phyloP scores from a whole-genome alignment of 2,329 filamentous ascomycete species.

The Aspergillus transmontanensis region DNA sequence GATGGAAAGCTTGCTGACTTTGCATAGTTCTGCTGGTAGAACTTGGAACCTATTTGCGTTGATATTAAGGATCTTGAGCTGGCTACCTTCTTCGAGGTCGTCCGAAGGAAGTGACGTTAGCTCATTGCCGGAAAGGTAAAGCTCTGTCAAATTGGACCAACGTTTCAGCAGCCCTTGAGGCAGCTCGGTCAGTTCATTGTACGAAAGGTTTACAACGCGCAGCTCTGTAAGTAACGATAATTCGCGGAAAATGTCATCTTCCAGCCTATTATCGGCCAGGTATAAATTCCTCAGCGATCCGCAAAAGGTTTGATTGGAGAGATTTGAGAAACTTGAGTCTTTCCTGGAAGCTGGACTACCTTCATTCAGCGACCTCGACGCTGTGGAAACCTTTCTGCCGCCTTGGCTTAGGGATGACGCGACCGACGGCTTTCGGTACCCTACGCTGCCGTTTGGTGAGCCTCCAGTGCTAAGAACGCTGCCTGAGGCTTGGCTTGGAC shows the following conservation, averaged over 20 bases:
- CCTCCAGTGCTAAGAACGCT: conserved; percentile 74
- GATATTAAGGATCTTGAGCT: conserved; percentile 87
- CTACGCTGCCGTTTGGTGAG: conserved; percentile 60
- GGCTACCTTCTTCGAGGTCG: conserved; percentile 86
- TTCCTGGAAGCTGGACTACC: conserved; percentile 68
- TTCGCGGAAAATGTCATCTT: conserved; percentile 94
- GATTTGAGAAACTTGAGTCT: conserved; percentile 82
- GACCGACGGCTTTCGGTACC: conserved; percentile 75
- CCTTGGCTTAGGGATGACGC: conserved; percentile 78
- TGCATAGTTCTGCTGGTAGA: conserved; percentile 89
- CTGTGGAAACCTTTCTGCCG: conserved; percentile 81
- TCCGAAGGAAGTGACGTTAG: conserved; percentile 88
- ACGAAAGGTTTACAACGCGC: conserved; percentile 87
- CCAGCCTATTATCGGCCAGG: conserved; percentile 89
- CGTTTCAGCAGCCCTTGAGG: conserved; percentile 83
- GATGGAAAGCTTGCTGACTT: conserved; percentile 87
- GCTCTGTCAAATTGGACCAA: conserved; percentile 86
- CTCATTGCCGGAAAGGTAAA: conserved; percentile 95
- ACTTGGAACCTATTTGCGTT: conserved; percentile 99
- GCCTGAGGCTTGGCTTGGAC: conserved; percentile 83
- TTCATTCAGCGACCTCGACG: conserved; percentile 67
- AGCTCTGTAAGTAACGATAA: conserved; percentile 80
- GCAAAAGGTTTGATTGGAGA: conserved; percentile 83
- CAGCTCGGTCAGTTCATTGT: conserved; percentile 92
- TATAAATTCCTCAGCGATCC: conserved; percentile 81